Percentiles rank a stretch among this genome's conserved stretches.
These are phyloP conservation scores for Begonia loranthoides DNA, from an alignment of 306 rosid genomes.

Conservation along the genomic window DNA sequence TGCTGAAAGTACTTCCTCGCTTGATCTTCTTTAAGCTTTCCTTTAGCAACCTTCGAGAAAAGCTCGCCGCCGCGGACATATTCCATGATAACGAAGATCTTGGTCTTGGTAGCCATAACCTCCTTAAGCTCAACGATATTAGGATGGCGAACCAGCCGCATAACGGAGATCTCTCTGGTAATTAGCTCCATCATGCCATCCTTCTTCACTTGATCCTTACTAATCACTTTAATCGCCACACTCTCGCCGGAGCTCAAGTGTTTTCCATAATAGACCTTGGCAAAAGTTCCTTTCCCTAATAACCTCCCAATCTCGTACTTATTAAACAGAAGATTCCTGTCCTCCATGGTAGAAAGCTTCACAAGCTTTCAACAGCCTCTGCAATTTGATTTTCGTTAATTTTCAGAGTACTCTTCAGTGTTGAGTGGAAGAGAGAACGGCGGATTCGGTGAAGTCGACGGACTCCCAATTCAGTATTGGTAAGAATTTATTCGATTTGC, in stretches of 20 bases:
- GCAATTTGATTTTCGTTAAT: too few species aligned
- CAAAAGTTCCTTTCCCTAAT: conserved; percentile 68
- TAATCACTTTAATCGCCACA: conserved; percentile 60
- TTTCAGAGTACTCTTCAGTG: too few species aligned
- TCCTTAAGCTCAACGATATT: conserved; percentile 61
- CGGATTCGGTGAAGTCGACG: conserved; percentile 11
- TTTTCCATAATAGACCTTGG: conserved; percentile 59
- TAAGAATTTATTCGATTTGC: neutral
- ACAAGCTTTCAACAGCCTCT: neutral
- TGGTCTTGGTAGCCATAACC: conserved; percentile 67
- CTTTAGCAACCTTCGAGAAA: conserved; percentile 54
- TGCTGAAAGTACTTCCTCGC: conserved; percentile 68
- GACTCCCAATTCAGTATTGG: conserved; percentile 10
- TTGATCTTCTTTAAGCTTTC: conserved; percentile 42
- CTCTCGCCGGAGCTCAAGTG: conserved; percentile 34
- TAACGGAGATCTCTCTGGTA: conserved; percentile 58
- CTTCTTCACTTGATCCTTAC: conserved; percentile 47
- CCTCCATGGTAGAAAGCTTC: conserved; percentile 26
- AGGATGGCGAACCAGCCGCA: conserved; percentile 58
- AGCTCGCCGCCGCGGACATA: conserved; percentile 72
- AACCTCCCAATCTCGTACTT: conserved; percentile 59
- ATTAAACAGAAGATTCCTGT: conserved; percentile 30
- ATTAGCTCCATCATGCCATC: conserved; percentile 75
- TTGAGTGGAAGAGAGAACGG: conserved; percentile 9
- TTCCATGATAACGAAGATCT: conserved; percentile 70